Evolutionary conservation across 345 rosid species (phyloP).

Genomic region (Citrus trifoliata): DNA sequence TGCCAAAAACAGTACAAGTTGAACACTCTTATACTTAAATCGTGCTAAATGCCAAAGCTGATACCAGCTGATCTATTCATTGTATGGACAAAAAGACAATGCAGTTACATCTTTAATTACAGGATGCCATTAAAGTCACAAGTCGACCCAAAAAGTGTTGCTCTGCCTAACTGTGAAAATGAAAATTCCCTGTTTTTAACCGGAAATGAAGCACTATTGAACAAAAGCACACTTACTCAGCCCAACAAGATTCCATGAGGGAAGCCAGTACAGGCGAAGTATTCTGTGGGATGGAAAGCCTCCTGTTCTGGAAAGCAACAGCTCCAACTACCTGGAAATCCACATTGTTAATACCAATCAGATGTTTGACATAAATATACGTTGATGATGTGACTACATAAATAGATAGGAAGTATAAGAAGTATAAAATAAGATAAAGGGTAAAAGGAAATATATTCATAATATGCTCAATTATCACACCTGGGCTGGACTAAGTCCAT

Average conservation of each 20-base stretch:
- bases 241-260: slow-evolving; percentile 97
- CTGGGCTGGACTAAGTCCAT: slow-evolving; percentile 91
- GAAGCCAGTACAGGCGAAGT: slow-evolving; percentile 74
- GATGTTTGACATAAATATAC: not conserved
- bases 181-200: not conserved
- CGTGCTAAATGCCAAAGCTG: not conserved
- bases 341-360: not conserved
- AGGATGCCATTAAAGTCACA: not conserved
- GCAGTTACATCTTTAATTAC: not conserved
- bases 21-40: not conserved
- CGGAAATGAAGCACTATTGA: not conserved
- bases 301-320: slow-evolving; percentile 96
- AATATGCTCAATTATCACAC: slow-evolving; percentile 27
- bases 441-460: not conserved
- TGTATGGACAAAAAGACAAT: too few species aligned
- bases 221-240: slow-evolving; percentile 49
- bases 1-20: not conserved
- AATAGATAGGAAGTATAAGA: not conserved
- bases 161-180: not conserved
- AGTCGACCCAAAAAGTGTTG: too few species aligned
- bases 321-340: slow-evolving; percentile 87
- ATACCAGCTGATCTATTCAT: not conserved
- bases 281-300: slow-evolving; percentile 68
- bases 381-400: not conserved
- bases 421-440: not conserved